phyloP scores from a whole-genome alignment of 2,329 filamentous ascomycete species.

The Endocalyx cinctus region DNA sequence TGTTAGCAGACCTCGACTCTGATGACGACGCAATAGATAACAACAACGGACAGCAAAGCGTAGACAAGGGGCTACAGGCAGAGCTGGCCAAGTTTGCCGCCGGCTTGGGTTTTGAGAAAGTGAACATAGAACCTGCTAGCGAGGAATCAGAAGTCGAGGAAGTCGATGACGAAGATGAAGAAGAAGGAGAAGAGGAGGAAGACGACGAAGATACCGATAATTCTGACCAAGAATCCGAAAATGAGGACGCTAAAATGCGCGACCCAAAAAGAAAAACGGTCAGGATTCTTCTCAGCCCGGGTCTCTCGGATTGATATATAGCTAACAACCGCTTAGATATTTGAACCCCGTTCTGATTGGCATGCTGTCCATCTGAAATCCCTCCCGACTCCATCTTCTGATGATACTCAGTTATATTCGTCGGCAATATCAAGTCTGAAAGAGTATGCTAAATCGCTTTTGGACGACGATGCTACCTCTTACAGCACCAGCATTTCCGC shows the following conservation, averaged over 20 bases:
- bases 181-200: constrained; percentile 31
- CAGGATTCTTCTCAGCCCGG: constrained; percentile 30
- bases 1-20: constrained; percentile 52
- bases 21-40: constrained; percentile 39
- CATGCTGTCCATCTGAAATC: constrained; percentile 40
- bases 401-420: constrained; percentile 39
- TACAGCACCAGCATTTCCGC: constrained; percentile 72
- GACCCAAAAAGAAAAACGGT: constrained; percentile 35
- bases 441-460: constrained; percentile 65
- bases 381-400: constrained; percentile 40
- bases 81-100: constrained; percentile 50
- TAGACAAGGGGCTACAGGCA: constrained; percentile 43
- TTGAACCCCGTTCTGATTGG: constrained; percentile 57
- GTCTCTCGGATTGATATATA: too few species aligned
- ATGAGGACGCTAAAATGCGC: constrained; percentile 22
- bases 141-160: constrained; percentile 34
- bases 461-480: constrained; percentile 71
- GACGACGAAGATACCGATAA: constrained; percentile 30
- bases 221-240: constrained; percentile 23
- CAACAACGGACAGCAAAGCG: constrained; percentile 25
- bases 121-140: constrained; percentile 33
- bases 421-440: constrained; percentile 50
- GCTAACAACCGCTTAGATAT: constrained; percentile 36
- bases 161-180: constrained; percentile 18
- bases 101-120: constrained; percentile 43